phyloP scores from a whole-genome alignment of 2,329 filamentous ascomycete genomes.

The Erysiphe neolycopersici region DNA sequence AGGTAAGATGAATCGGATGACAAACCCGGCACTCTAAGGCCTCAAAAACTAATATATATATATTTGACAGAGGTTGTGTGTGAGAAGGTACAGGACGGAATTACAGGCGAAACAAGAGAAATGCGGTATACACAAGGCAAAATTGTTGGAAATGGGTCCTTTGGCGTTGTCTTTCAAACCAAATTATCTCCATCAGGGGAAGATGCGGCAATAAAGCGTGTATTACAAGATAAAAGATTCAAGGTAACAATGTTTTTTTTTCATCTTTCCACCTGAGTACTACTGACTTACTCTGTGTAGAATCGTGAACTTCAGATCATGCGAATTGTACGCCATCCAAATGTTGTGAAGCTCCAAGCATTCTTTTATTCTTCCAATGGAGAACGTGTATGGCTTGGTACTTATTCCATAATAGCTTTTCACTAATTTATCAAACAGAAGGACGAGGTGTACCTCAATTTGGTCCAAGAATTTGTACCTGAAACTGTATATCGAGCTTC shows the following conservation, averaged over 20 bases:
- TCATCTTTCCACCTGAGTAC: neutral
- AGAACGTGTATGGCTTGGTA: conserved; percentile 47
- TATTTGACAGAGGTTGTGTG: conserved; percentile 49
- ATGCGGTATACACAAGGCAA: conserved; percentile 98
- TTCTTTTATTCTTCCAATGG: conserved; percentile 95
- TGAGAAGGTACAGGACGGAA: conserved; percentile 95
- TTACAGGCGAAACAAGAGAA: conserved; percentile 88
- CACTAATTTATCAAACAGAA: conserved; percentile 27
- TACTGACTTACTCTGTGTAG: conserved; percentile 20
- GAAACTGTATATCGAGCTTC: conserved; percentile 97
- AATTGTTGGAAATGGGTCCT: conserved; percentile 96
- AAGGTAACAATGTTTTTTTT: conserved; percentile 35
- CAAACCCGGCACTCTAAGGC: conserved; percentile 8
- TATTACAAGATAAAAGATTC: conserved; percentile 97
- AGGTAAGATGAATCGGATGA: conserved; percentile 30
- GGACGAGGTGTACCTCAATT: conserved; percentile 95
- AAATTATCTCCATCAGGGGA: conserved; percentile 95
- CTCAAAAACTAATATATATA: conserved; percentile 16
- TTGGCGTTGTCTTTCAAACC: conserved; percentile 96
- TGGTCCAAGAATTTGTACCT: conserved; percentile 92
- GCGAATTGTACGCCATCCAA: conserved; percentile 95
- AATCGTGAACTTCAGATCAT: conserved; percentile 98
- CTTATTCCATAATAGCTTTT: neutral
- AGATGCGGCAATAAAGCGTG: conserved; percentile 96
- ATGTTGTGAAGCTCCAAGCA: conserved; percentile 95